phyloP scores from a whole-genome alignment of 2,329 filamentous ascomycete species.

The Metarhizium rileyi region DNA sequence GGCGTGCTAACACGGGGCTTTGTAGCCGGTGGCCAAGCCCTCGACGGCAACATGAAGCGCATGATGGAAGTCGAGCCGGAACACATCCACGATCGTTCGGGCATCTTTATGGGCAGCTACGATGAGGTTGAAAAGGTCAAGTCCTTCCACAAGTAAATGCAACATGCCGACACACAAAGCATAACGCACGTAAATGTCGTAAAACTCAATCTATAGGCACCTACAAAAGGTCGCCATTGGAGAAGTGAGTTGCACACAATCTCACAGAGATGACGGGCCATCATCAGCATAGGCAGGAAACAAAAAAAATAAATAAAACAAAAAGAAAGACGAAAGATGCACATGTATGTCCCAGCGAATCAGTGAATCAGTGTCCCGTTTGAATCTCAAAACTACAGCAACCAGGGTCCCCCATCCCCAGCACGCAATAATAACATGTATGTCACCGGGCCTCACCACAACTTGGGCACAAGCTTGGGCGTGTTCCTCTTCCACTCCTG shows the following conservation, averaged over 20 bases:
- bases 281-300: background rate
- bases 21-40: conserved; percentile 77
- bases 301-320: background rate
- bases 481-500: conserved; percentile 58
- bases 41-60: conserved; percentile 83
- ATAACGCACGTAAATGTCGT: too few species aligned
- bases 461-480: conserved; percentile 53
- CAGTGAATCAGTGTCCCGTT: too few species aligned
- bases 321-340: background rate
- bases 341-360: background rate
- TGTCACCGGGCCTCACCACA: conserved; percentile 25
- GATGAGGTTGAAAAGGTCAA: conserved; percentile 97
- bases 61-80: conserved; percentile 86
- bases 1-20: conserved; percentile 16
- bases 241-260: too few species aligned
- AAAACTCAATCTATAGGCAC: too few species aligned
- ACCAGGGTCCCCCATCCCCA: too few species aligned
- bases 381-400: too few species aligned
- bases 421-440: background rate
- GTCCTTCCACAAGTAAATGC: conserved; percentile 52
- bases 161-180: too few species aligned
- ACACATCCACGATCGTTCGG: conserved; percentile 88
- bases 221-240: too few species aligned
- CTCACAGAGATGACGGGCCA: background rate
- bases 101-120: conserved; percentile 91